Conservation (phyloP, 768 basidiomycete genomes). For the Strobilomyces confusus region DNA sequence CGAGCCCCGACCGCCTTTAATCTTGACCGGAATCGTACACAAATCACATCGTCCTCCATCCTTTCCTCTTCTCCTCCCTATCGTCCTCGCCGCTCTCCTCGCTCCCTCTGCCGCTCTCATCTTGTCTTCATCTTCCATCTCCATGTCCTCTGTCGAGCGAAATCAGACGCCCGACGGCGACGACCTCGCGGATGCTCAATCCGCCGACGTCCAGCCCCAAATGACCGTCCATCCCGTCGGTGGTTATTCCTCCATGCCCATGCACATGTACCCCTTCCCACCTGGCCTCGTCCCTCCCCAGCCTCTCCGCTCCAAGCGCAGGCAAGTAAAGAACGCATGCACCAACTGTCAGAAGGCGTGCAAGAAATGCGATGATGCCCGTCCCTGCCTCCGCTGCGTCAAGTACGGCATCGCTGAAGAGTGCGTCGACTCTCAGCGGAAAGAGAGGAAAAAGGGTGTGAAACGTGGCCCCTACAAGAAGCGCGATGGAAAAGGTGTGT, state of each 20-base stretch:
- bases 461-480: slow-evolving; percentile 93
- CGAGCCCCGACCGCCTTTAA: slow-evolving; percentile 33
- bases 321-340: slow-evolving; percentile 89
- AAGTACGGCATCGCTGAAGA: slow-evolving; percentile 86
- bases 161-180: slow-evolving; percentile 40
- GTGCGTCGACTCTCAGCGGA: slow-evolving; percentile 87
- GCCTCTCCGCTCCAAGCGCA: slow-evolving; percentile 67
- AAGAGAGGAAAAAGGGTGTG: slow-evolving; percentile 86
- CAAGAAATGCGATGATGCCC: slow-evolving; percentile 89
- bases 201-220: slow-evolving; percentile 40
- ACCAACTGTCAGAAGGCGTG: slow-evolving; percentile 89
- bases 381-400: slow-evolving; percentile 90
- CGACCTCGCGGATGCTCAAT: slow-evolving; percentile 32
- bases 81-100: slow-evolving; percentile 25
- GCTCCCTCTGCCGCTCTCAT: slow-evolving; percentile 29
- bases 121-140: slow-evolving; percentile 21
- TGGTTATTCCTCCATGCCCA: slow-evolving; percentile 49
- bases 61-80: slow-evolving; percentile 6
- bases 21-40: slow-evolving; percentile 31
- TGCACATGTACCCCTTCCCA: slow-evolving; percentile 71
- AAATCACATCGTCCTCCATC: slow-evolving; percentile 24
- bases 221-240: slow-evolving; percentile 49
- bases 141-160: slow-evolving; percentile 37
- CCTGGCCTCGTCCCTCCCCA: slow-evolving; percentile 43
- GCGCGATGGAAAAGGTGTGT: slow-evolving; percentile 85